phyloP scores from a whole-genome alignment of 2,329 filamentous ascomycete species.

The Rosellinia necatrix region DNA sequence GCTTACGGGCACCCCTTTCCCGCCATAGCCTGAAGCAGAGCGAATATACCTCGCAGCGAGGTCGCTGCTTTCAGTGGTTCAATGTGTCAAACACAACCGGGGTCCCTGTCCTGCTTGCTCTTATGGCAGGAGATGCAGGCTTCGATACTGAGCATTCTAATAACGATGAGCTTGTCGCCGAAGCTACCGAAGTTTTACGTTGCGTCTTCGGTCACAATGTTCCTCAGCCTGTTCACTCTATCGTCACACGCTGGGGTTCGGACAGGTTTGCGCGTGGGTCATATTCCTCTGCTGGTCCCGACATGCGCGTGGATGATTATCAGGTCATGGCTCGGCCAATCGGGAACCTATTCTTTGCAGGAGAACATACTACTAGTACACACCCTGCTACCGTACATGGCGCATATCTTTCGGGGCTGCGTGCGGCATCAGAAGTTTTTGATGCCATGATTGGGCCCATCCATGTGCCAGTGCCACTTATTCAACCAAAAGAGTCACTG shows the following conservation, averaged over 20 bases:
- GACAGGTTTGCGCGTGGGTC: constrained; percentile 92
- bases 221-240: constrained; percentile 79
- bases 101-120: constrained; percentile 81
- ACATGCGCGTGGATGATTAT: constrained; percentile 85
- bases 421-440: constrained; percentile 85
- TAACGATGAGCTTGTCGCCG: constrained; percentile 75
- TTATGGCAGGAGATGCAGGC: constrained; percentile 95
- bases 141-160: constrained; percentile 80
- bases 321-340: constrained; percentile 84
- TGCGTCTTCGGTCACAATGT: constrained; percentile 75
- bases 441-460: constrained; percentile 83
- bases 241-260: constrained; percentile 90
- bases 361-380: constrained; percentile 93
- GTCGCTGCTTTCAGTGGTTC: constrained; percentile 98
- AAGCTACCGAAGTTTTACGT: constrained; percentile 79
- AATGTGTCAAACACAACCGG: constrained; percentile 91
- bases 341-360: constrained; percentile 91
- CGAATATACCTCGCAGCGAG: constrained; percentile 78
- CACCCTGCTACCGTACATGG: constrained; percentile 97
- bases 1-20: constrained; percentile 75
- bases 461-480: constrained; percentile 73
- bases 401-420: constrained; percentile 89
- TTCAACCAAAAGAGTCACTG: constrained; percentile 63
- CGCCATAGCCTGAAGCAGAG: constrained; percentile 74
- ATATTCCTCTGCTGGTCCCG: constrained; percentile 90